Evolutionary conservation across 108 stramenopile species (phyloP), one percentile per base, ranked within the genome.

Genomic region (Skeletonema marinoi): DNA sequence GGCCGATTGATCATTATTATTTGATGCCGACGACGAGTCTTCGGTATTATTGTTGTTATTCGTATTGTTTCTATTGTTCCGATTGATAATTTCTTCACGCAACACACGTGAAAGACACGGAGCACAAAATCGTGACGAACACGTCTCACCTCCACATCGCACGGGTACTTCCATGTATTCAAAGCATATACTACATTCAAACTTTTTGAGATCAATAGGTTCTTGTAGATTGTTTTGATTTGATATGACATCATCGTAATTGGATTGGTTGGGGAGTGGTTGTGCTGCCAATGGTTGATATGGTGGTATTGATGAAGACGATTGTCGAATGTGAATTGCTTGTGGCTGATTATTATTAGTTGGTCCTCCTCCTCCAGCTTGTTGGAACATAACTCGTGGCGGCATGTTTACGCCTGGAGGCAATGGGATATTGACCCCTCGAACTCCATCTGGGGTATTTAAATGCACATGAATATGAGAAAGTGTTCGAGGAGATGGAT

Each of bases 151-250:
- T 21, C 63, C 63, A 21, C 63, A 64, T 39, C 63, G 36, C 1
- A 64, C 63, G 19, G 63, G 63, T 19, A 4, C 3, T 2, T 64
- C 63, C 63, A 64, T 64, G 32, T 64, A 64, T 29, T 64, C 63
- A 11, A 38, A 64, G 63, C 63, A 64, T 2, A 64, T 64, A 35
- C 21, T 19, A 7, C 63, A 64, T 29, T 64, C 63, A 39, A 64
- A 64, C 19, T 39, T 30, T 7, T 64, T 64, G 6, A 64, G 38
- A 64, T 64, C 38, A 38, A 39, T 9, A 17, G 19, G 30, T 39
- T 60, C 59, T 29, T 64, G 38, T 62, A n/a, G 4, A 64, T 64
- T 39, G 36, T 19, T 39, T 19, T 64, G 36, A 64, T 64, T 64
- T 7, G 7, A 8, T 0, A 39, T 4, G 8, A 29, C 8, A 13